Percentiles rank a stretch among this genome's conserved stretches.
These are phyloP conservation scores for Platanthera zijinensis DNA, from an alignment of 106 monocot genomes.

Conservation along the genomic window DNA sequence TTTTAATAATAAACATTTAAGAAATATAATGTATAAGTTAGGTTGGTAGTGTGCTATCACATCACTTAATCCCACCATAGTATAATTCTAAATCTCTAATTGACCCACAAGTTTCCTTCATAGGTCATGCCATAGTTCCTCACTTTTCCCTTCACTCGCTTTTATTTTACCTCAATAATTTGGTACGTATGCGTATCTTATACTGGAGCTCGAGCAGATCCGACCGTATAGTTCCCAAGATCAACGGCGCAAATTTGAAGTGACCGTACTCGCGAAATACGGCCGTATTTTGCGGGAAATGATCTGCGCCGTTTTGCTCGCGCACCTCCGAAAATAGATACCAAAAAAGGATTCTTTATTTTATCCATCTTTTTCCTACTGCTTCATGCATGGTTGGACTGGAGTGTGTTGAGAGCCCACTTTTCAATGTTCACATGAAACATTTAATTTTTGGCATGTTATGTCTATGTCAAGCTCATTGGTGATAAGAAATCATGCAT, in stretches of 20 bases:
- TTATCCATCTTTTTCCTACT: conserved; percentile 2
- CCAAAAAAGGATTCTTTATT: background rate
- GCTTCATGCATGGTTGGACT: conserved; percentile 5
- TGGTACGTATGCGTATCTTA: no score
- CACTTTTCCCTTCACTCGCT: background rate
- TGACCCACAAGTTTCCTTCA: background rate
- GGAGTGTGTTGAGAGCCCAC: conserved; percentile 1
- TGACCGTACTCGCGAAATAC: no score
- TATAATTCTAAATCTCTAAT: background rate
- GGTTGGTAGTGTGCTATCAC: conserved; percentile 6
- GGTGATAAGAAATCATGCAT: conserved; percentile 1
- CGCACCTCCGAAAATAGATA: no score
- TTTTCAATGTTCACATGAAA: conserved; percentile 9
- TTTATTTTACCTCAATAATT: background rate
- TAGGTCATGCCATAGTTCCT: conserved; percentile 1
- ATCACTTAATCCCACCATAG: conserved; percentile 5
- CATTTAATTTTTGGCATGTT: conserved; percentile 5
- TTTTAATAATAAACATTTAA: background rate
- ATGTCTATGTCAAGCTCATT: conserved; percentile 10
- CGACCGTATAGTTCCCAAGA: no score
- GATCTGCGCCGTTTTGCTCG: no score
- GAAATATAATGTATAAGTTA: background rate
- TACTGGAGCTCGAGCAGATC: no score
- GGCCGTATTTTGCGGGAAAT: no score
- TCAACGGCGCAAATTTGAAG: no score